Percentiles rank a stretch among this genome's conserved stretches.
Conservation (phyloP, 176 grass and related monocot species). For the Leersia perrieri region DNA sequence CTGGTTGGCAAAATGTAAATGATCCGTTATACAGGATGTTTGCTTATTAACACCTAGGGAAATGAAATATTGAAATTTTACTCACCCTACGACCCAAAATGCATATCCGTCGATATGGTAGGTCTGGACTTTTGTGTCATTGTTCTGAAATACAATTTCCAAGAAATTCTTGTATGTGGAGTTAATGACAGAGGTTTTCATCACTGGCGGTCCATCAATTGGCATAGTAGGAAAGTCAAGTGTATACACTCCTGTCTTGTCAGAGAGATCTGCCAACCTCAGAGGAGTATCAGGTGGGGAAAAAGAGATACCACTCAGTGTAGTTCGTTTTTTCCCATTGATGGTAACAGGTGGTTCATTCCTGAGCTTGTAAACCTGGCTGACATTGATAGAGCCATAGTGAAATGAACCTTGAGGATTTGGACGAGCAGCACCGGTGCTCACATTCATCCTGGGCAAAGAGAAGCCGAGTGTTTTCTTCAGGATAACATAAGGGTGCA, state of each 20-base stretch:
- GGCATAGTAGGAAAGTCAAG: slow-evolving; percentile 82
- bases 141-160: slow-evolving; percentile 97
- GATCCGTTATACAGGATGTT: background rate
- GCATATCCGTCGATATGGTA: slow-evolving; percentile 91
- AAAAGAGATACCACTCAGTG: slow-evolving; percentile 77
- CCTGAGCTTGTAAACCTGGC: slow-evolving; percentile 74
- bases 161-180: slow-evolving; percentile 81
- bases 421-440: slow-evolving; percentile 82
- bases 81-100: slow-evolving; percentile 89
- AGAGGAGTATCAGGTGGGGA: slow-evolving; percentile 69
- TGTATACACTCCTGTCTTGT: slow-evolving; percentile 66
- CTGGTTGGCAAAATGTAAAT: slow-evolving; percentile 39
- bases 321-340: slow-evolving; percentile 66
- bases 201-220: slow-evolving; percentile 39
- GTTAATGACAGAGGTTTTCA: slow-evolving; percentile 76
- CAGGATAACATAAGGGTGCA: too few relatives aligned
- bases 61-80: background rate
- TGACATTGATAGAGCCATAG: slow-evolving; percentile 87
- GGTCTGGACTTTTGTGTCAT: slow-evolving; percentile 77
- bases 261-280: slow-evolving; percentile 71
- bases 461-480: background rate
- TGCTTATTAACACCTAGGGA: background rate
- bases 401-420: slow-evolving; percentile 97
- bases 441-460: slow-evolving; percentile 71
- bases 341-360: slow-evolving; percentile 66